These are phyloP conservation scores for Clathrospora elynae DNA, from an alignment of 2,329 filamentous ascomycete genomes.

Conservation along the genomic window DNA sequence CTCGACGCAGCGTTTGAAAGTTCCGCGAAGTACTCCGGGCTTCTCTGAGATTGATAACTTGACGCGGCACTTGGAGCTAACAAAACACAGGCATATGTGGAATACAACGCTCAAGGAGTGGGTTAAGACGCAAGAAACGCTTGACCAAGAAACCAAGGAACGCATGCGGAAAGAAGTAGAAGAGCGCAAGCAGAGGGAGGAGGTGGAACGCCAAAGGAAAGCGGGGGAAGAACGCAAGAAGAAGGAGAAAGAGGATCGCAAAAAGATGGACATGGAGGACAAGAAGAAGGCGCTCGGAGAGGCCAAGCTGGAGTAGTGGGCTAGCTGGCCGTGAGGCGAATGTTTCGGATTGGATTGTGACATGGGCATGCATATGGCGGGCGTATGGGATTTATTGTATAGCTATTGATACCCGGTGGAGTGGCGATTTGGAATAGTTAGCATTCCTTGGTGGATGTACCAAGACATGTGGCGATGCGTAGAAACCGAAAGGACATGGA, in stretches of 20 bases:
- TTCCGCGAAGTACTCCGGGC: no score
- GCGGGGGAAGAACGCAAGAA: conserved; percentile 18
- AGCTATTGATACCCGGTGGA: conserved; percentile 31
- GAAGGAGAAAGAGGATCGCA: conserved; percentile 10
- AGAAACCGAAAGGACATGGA: background rate
- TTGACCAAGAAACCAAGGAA: conserved; percentile 20
- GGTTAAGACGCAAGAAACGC: conserved; percentile 52
- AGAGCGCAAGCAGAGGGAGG: conserved; percentile 13
- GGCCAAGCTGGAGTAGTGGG: conserved; percentile 26
- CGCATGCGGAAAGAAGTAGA: conserved; percentile 13
- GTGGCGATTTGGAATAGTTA: background rate
- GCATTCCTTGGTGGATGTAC: no score
- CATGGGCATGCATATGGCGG: conserved; percentile 3
- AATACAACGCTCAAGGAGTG: conserved; percentile 63
- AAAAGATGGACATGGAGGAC: conserved; percentile 18
- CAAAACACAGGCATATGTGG: conserved; percentile 62
- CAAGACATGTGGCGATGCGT: no score
- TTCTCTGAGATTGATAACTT: no score
- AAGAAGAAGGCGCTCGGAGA: conserved; percentile 16
- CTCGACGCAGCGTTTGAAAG: no score
- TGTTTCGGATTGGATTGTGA: conserved; percentile 8
- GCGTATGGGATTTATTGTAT: conserved; percentile 3
- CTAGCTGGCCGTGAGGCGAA: conserved; percentile 21
- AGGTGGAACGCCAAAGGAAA: conserved; percentile 19
- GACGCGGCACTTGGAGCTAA: conserved; percentile 16